phyloP scores from a whole-genome alignment of 2,329 filamentous ascomycete genomes.

The Stachybotrys chartarum region DNA sequence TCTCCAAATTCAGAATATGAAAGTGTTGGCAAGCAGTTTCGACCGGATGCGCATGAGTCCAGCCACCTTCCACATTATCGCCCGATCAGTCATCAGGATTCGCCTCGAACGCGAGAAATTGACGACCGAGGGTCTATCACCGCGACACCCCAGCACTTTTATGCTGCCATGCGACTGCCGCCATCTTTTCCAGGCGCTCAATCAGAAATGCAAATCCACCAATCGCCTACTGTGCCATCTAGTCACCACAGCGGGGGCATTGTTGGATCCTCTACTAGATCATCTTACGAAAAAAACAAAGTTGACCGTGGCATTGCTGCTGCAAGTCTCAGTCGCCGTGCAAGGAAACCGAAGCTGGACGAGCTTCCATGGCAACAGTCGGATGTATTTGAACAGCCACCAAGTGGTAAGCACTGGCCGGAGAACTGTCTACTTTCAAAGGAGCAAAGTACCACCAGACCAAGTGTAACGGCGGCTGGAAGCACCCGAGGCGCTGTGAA shows the following conservation, averaged over 20 bases:
- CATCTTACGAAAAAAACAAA: too few relatives aligned
- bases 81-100: not conserved
- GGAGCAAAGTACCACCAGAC: conserved; percentile 1
- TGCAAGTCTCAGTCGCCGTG: not conserved
- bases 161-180: conserved; percentile 12
- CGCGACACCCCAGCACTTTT: conserved; percentile 15
- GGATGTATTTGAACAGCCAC: not conserved
- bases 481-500: conserved; percentile 30
- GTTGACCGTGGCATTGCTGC: too few relatives aligned
- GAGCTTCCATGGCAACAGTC: not conserved
- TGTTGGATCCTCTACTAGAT: not conserved
- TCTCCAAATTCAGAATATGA: not conserved
- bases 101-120: not conserved
- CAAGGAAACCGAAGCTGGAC: not conserved
- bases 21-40: not conserved
- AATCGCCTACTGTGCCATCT: not conserved
- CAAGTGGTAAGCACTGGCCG: not conserved
- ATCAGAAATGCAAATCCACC: not conserved
- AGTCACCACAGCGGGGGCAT: not conserved
- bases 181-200: not conserved
- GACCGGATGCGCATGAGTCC: too few relatives aligned
- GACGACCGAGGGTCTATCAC: conserved; percentile 6
- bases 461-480: conserved; percentile 10
- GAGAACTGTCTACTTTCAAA: not conserved
- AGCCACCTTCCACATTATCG: too few relatives aligned